Evolutionary conservation across 257 asterid species (phyloP).

Genomic region (Capsicum chinense): DNA sequence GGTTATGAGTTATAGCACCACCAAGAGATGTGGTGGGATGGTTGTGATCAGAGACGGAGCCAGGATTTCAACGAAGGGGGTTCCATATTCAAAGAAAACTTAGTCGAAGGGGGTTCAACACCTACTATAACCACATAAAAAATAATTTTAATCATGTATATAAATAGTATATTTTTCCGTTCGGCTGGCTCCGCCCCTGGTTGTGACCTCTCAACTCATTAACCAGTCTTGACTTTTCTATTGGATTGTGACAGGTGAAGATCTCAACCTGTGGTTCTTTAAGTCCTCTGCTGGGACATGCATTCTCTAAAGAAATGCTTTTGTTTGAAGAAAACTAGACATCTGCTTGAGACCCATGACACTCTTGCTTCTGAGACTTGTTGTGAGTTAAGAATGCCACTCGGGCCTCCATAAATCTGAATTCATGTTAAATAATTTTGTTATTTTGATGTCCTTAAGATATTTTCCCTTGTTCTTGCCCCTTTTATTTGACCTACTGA

Average conservation of each 20-base stretch:
- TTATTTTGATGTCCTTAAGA: not conserved
- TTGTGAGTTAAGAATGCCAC: slow-evolving; percentile 54
- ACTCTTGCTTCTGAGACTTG: slow-evolving; percentile 73
- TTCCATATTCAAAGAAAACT: too few relatives aligned
- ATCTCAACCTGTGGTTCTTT: not conserved
- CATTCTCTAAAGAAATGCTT: slow-evolving; percentile 42
- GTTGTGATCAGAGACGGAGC: not conserved
- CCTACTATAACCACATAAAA: too few relatives aligned
- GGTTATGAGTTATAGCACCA: not conserved
- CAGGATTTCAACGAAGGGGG: too few relatives aligned
- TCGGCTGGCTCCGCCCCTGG: not conserved
- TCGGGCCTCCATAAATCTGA: not conserved
- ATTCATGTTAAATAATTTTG: not conserved
- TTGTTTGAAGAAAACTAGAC: slow-evolving; percentile 51
- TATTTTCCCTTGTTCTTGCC: not conserved
- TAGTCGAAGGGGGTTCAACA: too few relatives aligned
- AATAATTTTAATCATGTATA: too few relatives aligned
- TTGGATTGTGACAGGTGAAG: not conserved
- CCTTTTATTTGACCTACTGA: not conserved
- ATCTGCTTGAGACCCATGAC: slow-evolving; percentile 41
- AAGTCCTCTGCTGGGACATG: slow-evolving; percentile 18
- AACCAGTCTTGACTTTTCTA: not conserved
- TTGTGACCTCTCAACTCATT: not conserved
- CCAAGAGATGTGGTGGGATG: not conserved
- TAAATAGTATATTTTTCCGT: too few relatives aligned